Conservation (phyloP, 495 filamentous ascomycete species). For the Aspergillus saccharolyticus region DNA sequence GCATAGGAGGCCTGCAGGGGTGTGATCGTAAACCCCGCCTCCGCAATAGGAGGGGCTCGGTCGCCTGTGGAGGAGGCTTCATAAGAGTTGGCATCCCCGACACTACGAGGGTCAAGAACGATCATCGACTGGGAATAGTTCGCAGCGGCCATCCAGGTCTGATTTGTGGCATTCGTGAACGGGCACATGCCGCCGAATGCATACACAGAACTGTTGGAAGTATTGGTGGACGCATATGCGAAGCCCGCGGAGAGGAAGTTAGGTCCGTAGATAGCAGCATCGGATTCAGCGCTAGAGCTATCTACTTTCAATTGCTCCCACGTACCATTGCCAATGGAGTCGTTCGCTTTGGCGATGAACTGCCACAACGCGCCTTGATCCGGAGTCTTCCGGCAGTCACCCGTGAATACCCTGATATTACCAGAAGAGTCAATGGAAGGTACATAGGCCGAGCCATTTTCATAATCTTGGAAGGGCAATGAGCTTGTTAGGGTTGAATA, state of each 20-base stretch:
- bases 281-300: constrained; percentile 20
- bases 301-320: constrained; percentile 42
- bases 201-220: constrained; percentile 52
- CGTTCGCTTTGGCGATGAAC: constrained; percentile 41
- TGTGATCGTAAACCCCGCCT: constrained; percentile 84
- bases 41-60: constrained; percentile 62
- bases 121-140: constrained; percentile 77
- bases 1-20: constrained; percentile 60
- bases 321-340: constrained; percentile 46
- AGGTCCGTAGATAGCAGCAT: constrained; percentile 41
- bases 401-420: constrained; percentile 62
- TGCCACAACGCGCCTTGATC: constrained; percentile 48
- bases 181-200: constrained; percentile 91
- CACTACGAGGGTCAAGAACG: constrained; percentile 33
- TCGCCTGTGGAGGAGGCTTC: constrained; percentile 36
- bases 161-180: constrained; percentile 33
- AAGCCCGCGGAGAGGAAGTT: constrained; percentile 64
- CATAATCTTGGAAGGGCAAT: constrained; percentile 59
- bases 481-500: constrained; percentile 52
- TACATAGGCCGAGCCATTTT: constrained; percentile 47
- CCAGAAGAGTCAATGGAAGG: constrained; percentile 62
- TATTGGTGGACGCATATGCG: constrained; percentile 57
- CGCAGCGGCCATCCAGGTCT: constrained; percentile 56
- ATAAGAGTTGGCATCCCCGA: constrained; percentile 27
- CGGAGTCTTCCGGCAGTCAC: constrained; percentile 53